Percentiles rank a stretch among this genome's conserved stretches.
Evolutionary conservation across 1,139 yeast genomes (phyloP).

Genomic region (Geotrichum citri-aurantii): DNA sequence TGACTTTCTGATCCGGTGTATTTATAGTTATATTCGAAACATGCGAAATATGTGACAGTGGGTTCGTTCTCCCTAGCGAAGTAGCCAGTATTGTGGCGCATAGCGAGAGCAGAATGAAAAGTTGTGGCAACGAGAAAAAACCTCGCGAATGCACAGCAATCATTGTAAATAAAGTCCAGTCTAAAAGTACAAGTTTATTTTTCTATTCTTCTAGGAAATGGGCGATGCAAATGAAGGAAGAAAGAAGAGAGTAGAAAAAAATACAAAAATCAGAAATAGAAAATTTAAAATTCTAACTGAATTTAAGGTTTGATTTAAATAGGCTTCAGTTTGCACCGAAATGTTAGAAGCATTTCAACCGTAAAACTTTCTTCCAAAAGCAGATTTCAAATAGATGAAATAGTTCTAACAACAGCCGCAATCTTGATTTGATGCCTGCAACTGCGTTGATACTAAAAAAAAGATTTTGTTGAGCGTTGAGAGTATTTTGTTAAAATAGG

Average conservation of each 20-base stretch:
- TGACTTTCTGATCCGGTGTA: slow-evolving; percentile 15
- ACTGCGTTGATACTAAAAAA: no score
- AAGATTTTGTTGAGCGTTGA: no score
- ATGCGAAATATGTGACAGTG: slow-evolving; percentile 25
- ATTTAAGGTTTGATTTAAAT: neutral
- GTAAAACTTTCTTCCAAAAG: neutral
- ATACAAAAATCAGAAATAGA: neutral
- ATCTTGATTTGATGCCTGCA: no score
- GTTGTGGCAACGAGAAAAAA: neutral
- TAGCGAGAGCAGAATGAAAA: slow-evolving; percentile 1
- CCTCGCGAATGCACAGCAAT: neutral
- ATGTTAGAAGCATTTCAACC: neutral
- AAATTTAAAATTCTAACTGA: neutral
- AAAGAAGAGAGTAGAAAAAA: neutral
- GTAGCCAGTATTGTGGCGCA: slow-evolving; percentile 3
- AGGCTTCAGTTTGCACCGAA: neutral
- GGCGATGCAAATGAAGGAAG: neutral
- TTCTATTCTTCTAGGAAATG: no score
- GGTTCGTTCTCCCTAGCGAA: slow-evolving; percentile 16
- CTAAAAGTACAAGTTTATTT: neutral
- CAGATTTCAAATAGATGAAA: neutral
- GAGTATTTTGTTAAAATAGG: no score
- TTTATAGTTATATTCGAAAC: slow-evolving; percentile 22
- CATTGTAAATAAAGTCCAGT: neutral
- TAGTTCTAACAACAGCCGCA: neutral